These are phyloP conservation scores for Thielaviopsis musarum DNA, from an alignment of 2,329 filamentous ascomycete genomes.

Conservation along the genomic window DNA sequence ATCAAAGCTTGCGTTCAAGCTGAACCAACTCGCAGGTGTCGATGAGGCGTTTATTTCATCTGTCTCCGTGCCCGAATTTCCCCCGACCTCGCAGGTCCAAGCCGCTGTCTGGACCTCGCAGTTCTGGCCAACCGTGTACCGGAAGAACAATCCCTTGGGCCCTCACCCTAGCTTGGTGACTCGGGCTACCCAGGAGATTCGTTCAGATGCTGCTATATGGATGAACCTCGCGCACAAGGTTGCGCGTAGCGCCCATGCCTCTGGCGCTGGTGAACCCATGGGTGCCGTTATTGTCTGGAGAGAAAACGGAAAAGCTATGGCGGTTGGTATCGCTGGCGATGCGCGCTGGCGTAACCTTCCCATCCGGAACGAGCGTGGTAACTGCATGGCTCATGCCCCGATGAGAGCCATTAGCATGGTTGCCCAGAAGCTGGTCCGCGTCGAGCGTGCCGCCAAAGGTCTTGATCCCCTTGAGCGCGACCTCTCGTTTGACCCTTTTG, in stretches of 20 bases:
- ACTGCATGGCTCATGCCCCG: conserved; percentile 63
- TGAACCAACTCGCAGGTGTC: conserved; percentile 20
- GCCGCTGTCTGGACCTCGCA: conserved; percentile 56
- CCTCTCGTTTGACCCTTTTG: conserved; percentile 45
- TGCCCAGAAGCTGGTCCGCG: conserved; percentile 45
- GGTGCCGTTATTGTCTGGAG: conserved; percentile 64
- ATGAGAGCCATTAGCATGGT: conserved; percentile 73
- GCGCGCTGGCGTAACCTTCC: conserved; percentile 47
- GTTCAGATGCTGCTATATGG: conserved; percentile 45
- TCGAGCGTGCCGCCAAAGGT: conserved; percentile 29
- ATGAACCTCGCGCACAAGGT: conserved; percentile 50
- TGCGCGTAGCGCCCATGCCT: conserved; percentile 39
- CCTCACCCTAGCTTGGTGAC: conserved; percentile 62
- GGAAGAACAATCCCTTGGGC: conserved; percentile 73
- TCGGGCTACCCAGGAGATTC: conserved; percentile 52
- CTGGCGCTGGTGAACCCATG: conserved; percentile 48
- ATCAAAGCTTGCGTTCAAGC: conserved; percentile 22
- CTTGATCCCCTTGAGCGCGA: conserved; percentile 22
- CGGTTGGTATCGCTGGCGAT: conserved; percentile 62
- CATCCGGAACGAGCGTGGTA: conserved; percentile 35
- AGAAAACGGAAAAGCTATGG: conserved; percentile 29
- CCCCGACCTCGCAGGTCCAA: conserved; percentile 60
- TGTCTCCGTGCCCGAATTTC: conserved; percentile 52
- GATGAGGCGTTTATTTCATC: conserved; percentile 40
- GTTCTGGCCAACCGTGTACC: conserved; percentile 76